phyloP scores from a whole-genome alignment of 495 filamentous ascomycete species.

The Neurospora sp. region DNA sequence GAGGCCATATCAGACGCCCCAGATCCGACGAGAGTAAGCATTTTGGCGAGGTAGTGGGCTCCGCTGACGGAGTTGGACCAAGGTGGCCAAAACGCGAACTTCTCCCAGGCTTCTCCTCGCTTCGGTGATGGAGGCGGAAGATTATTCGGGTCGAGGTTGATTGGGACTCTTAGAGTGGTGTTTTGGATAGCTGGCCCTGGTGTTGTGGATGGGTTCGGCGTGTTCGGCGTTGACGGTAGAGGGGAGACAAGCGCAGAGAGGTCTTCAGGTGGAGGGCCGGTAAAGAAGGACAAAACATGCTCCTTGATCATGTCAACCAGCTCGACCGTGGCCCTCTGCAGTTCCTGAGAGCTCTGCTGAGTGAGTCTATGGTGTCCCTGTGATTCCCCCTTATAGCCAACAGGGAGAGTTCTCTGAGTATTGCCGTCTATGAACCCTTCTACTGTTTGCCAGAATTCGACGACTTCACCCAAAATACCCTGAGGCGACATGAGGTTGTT shows the following conservation, averaged over 20 bases:
- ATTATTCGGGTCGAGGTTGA: conserved; percentile 69
- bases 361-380: conserved; percentile 77
- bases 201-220: conserved; percentile 45
- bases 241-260: conserved; percentile 77
- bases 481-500: conserved; percentile 59
- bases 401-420: conserved; percentile 68
- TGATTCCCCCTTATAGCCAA: conserved; percentile 76
- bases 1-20: conserved; percentile 82
- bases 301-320: conserved; percentile 74
- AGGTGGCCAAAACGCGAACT: conserved; percentile 94
- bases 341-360: conserved; percentile 52
- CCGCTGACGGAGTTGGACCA: conserved; percentile 82
- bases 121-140: conserved; percentile 66
- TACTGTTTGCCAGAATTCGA: conserved; percentile 89
- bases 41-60: conserved; percentile 73
- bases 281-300: conserved; percentile 68
- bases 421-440: conserved; percentile 85
- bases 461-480: conserved; percentile 77
- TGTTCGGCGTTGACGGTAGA: conserved; percentile 58
- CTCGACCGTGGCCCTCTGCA: conserved; percentile 70
- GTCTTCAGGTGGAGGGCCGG: conserved; percentile 84
- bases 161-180: conserved; percentile 48
- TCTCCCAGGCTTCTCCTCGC: conserved; percentile 78
- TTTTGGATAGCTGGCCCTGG: conserved; percentile 11
- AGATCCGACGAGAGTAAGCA: conserved; percentile 67